A percentile compares a stretch with the other conserved stretches of the same genome.
phyloP scores from a whole-genome alignment of 257 asterid species.

The Osmanthus fragrans region DNA sequence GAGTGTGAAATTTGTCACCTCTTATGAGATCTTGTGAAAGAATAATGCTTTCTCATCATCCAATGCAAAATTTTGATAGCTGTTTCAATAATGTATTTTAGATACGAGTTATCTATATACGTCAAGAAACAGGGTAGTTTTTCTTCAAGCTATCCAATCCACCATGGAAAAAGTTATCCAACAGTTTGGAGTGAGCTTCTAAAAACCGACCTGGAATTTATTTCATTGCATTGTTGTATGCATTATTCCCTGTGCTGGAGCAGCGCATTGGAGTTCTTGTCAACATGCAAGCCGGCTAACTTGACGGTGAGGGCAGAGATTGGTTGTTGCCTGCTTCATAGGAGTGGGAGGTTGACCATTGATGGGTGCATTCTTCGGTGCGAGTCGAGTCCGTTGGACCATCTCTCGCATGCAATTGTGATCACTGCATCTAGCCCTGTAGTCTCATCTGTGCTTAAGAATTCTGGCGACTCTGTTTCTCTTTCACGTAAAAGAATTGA shows the following conservation, averaged over 20 bases:
- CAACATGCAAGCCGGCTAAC: conserved; percentile 89
- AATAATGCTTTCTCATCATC: background rate
- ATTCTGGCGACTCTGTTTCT: conserved; percentile 50
- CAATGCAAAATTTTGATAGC: background rate
- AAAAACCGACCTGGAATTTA: background rate
- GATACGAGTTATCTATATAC: background rate
- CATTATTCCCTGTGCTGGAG: conserved; percentile 21
- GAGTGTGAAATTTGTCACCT: conserved; percentile 1
- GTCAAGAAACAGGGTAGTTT: background rate
- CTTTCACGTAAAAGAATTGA: conserved; percentile 76
- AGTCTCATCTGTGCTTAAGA: conserved; percentile 39
- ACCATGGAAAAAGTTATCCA: background rate
- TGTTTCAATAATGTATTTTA: background rate
- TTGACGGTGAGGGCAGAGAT: conserved; percentile 91
- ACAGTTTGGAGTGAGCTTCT: background rate
- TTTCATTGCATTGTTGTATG: conserved; percentile 7
- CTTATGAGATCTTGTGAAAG: background rate
- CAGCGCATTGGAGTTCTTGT: conserved; percentile 87
- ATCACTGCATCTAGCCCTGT: conserved; percentile 64
- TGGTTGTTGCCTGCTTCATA: conserved; percentile 92
- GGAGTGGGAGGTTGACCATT: conserved; percentile 83
- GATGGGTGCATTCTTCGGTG: conserved; percentile 93
- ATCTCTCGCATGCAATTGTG: conserved; percentile 92
- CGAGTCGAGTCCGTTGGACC: conserved; percentile 82
- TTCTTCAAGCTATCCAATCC: background rate